A percentile compares a stretch with the other conserved stretches of the same genome.
Evolutionary conservation across 2,329 filamentous ascomycete genomes (phyloP).

Genomic region (Xylariaceae sp.): DNA sequence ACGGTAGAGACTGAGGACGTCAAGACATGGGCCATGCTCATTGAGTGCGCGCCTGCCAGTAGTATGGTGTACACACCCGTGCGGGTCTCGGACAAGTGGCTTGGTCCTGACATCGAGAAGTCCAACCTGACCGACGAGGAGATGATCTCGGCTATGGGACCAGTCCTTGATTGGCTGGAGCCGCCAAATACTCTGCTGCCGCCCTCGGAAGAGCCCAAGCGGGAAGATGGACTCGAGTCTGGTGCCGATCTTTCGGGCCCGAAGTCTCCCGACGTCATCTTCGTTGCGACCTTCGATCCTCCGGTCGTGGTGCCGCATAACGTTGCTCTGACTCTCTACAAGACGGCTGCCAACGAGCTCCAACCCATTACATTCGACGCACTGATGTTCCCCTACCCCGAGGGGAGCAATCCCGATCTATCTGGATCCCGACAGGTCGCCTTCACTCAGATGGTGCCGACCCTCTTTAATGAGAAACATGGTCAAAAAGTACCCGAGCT

Average conservation of each 20-base stretch:
- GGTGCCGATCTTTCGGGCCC: conserved; percentile 32
- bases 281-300: conserved; percentile 67
- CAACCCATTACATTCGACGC: conserved; percentile 48
- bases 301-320: conserved; percentile 62
- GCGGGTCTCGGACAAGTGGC: conserved; percentile 66
- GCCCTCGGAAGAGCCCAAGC: conserved; percentile 35
- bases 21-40: conserved; percentile 57
- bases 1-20: conserved; percentile 30
- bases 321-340: conserved; percentile 55
- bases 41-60: conserved; percentile 50
- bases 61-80: conserved; percentile 47
- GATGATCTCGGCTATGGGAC: conserved; percentile 27
- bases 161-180: conserved; percentile 63
- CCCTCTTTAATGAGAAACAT: conserved; percentile 28
- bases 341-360: conserved; percentile 42
- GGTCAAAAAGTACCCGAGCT: conserved; percentile 21
- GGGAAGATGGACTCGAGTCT: conserved; percentile 44
- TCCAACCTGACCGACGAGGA: conserved; percentile 37
- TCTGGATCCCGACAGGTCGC: conserved; percentile 51
- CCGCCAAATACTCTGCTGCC: conserved; percentile 57
- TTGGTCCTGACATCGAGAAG: conserved; percentile 60
- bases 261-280: conserved; percentile 63
- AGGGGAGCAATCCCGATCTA: conserved; percentile 42
- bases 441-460: conserved; percentile 38
- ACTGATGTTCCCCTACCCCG: conserved; percentile 47